A percentile compares a stretch with the other conserved stretches of the same genome.
Conservation (phyloP, 352 stramenopile species). For the Globisporangium echinulatum region DNA sequence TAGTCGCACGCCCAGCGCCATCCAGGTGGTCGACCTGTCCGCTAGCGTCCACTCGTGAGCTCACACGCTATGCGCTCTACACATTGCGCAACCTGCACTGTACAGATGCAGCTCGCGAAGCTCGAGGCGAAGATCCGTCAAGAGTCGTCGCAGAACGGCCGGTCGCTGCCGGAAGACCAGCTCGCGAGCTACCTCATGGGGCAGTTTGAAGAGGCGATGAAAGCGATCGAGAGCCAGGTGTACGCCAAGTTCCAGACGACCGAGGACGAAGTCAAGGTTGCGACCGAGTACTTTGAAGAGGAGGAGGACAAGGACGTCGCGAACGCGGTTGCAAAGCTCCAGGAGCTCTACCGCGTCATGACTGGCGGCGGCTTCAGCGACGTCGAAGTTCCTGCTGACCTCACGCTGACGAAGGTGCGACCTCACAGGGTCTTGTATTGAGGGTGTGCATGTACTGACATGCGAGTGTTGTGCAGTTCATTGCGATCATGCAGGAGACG, state of each 20-base stretch:
- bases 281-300: slow-evolving; percentile 86
- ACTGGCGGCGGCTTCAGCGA: slow-evolving; percentile 75
- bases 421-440: neutral
- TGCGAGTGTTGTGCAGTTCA: slow-evolving; percentile 37
- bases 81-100: too few relatives aligned
- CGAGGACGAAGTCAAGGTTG: slow-evolving; percentile 81
- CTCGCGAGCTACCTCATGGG: slow-evolving; percentile 85
- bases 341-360: slow-evolving; percentile 87
- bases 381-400: slow-evolving; percentile 73
- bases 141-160: slow-evolving; percentile 80
- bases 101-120: slow-evolving; percentile 82
- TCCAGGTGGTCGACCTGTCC: too few relatives aligned
- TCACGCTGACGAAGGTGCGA: slow-evolving; percentile 68
- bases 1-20: too few relatives aligned
- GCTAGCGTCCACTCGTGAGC: too few relatives aligned
- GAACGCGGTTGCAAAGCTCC: slow-evolving; percentile 77
- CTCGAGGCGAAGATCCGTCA: slow-evolving; percentile 86
- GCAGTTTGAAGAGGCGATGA: slow-evolving; percentile 88
- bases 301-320: slow-evolving; percentile 84
- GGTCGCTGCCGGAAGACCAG: slow-evolving; percentile 75
- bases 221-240: slow-evolving; percentile 83
- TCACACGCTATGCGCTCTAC: too few relatives aligned
- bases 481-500: slow-evolving; percentile 87
- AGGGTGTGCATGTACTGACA: neutral
- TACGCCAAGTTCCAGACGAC: slow-evolving; percentile 88